Evolutionary conservation across 2,329 filamentous ascomycete genomes (phyloP).

Genomic region (Cylindrodendrum hubeiense): DNA sequence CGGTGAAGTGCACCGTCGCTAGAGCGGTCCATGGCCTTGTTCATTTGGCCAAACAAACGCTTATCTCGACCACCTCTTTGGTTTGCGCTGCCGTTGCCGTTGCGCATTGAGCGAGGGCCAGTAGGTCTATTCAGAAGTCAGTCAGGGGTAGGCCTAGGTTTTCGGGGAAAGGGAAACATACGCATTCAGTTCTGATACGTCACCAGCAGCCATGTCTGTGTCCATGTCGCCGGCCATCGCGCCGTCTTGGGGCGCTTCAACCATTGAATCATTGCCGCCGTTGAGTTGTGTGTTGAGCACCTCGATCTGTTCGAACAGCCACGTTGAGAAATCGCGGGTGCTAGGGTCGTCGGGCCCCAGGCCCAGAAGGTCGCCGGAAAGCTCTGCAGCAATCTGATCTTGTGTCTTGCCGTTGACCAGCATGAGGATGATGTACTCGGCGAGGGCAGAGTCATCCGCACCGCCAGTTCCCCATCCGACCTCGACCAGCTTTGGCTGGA

Average conservation of each 20-base stretch:
- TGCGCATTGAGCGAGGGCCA: constrained; percentile 92
- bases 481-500: constrained; percentile 92
- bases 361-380: constrained; percentile 87
- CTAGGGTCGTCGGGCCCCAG: constrained; percentile 86
- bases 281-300: constrained; percentile 73
- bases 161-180: constrained; percentile 56
- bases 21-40: constrained; percentile 83
- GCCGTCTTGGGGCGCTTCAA: constrained; percentile 52
- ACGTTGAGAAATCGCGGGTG: constrained; percentile 85
- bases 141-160: constrained; percentile 35
- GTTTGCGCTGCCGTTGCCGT: constrained; percentile 64
- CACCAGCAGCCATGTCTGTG: constrained; percentile 77
- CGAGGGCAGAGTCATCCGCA: constrained; percentile 82
- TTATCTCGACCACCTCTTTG: constrained; percentile 75
- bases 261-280: constrained; percentile 52
- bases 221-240: constrained; percentile 65
- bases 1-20: constrained; percentile 84
- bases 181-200: constrained; percentile 66
- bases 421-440: constrained; percentile 98
- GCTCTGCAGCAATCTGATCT: constrained; percentile 87
- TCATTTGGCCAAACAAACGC: constrained; percentile 87
- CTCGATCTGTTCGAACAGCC: constrained; percentile 93
- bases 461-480: constrained; percentile 90
- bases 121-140: constrained; percentile 78
- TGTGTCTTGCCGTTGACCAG: constrained; percentile 94